Evolutionary conservation across 495 filamentous ascomycete species (phyloP).

Genomic region (Cercophora samala): DNA sequence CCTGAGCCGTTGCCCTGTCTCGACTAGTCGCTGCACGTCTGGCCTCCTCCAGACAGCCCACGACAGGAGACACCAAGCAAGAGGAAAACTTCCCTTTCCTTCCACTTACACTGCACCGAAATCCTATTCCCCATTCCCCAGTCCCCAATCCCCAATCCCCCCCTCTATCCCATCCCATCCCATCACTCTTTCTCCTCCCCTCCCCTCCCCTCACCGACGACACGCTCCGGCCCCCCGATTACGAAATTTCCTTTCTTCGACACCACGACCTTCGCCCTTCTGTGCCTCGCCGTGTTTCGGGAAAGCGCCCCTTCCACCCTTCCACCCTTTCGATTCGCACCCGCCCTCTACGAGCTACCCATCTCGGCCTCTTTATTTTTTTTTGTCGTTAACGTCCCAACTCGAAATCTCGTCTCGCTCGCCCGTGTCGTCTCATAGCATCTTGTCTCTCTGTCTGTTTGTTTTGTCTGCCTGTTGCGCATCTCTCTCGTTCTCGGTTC

Average conservation of each 20-base stretch:
- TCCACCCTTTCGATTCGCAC: conserved; percentile 30
- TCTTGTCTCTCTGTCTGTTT: conserved; percentile 8
- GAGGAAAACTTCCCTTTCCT: conserved; percentile 21
- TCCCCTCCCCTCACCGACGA: conserved; percentile 24
- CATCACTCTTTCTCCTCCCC: conserved; percentile 42
- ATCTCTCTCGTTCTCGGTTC: conserved; percentile 5
- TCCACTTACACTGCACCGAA: not conserved
- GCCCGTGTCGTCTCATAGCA: conserved; percentile 10
- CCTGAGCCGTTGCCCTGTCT: conserved; percentile 17
- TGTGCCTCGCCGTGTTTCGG: conserved; percentile 22
- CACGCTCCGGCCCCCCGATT: conserved; percentile 16
- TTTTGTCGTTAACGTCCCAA: conserved; percentile 9
- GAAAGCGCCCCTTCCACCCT: conserved; percentile 29
- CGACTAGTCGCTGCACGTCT: conserved; percentile 12
- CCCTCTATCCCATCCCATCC: conserved; percentile 21
- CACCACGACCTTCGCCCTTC: conserved; percentile 15
- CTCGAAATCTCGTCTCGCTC: conserved; percentile 12
- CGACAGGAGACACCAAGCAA: conserved; percentile 5
- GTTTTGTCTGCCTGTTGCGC: not conserved
- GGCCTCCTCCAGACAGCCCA: conserved; percentile 8
- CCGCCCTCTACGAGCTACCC: conserved; percentile 4
- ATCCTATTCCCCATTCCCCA: conserved; percentile 33
- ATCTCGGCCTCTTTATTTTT: conserved; percentile 12
- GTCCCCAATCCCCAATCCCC: conserved; percentile 34
- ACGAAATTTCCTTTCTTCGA: conserved; percentile 16